Conservation (phyloP, 805 yeast species). For the Lipomyces yamanashiensis region DNA sequence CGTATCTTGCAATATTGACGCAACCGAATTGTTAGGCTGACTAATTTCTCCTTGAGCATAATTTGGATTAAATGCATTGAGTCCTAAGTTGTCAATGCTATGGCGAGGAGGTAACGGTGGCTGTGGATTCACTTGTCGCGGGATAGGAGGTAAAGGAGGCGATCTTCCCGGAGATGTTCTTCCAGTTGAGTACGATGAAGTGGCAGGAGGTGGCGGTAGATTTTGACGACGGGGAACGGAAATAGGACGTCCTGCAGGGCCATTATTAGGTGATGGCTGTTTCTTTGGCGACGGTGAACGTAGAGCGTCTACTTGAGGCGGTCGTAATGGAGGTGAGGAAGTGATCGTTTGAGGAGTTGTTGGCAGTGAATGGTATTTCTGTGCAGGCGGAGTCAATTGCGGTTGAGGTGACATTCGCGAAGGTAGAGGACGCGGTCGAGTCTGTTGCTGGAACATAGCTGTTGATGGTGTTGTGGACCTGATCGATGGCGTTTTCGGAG, state of each 20-base stretch:
- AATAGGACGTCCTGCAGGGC: not conserved
- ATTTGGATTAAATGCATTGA: not conserved
- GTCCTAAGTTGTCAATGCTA: not conserved
- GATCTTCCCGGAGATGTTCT: constrained; percentile 6
- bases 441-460: not conserved
- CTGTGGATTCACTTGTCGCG: not conserved
- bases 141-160: constrained; percentile 1
- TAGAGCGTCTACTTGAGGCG: not conserved
- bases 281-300: not conserved
- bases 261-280: not conserved
- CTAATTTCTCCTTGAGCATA: not conserved
- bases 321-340: not conserved
- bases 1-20: not conserved
- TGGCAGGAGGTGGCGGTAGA: not conserved
- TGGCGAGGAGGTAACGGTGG: constrained; percentile 9
- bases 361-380: not conserved
- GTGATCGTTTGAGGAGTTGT: not conserved
- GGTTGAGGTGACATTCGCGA: not conserved
- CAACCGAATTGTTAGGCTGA: not conserved
- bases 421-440: constrained; percentile 1
- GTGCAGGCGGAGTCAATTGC: not conserved
- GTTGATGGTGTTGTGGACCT: not conserved
- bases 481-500: not conserved
- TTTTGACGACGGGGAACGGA: not conserved
- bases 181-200: not conserved